Evolutionary conservation across 495 filamentous ascomycete genomes (phyloP).

Genomic region (Tricharina praecox): DNA sequence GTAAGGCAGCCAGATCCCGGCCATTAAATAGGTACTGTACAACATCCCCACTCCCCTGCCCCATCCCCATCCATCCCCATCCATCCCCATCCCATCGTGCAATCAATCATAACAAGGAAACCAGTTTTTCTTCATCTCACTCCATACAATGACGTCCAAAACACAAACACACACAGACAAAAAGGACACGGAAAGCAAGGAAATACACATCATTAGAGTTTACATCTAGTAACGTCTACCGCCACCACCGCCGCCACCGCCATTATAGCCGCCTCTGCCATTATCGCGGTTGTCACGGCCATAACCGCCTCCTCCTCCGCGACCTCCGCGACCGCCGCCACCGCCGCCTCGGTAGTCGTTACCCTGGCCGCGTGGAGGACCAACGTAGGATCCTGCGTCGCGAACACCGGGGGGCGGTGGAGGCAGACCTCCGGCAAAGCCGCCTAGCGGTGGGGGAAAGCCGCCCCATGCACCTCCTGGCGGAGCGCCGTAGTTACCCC

Average conservation of each 20-base stretch:
- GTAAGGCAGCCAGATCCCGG: no score
- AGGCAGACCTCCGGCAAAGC: slow-evolving; percentile 31
- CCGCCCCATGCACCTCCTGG: neutral
- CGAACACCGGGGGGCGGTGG: slow-evolving; percentile 32
- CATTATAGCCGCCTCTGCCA: neutral
- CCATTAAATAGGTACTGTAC: no score
- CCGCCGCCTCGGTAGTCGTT: neutral
- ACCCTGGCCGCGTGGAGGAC: neutral
- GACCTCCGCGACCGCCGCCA: slow-evolving; percentile 18
- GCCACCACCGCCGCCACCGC: slow-evolving; percentile 1
- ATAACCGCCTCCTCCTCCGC: slow-evolving; percentile 4
- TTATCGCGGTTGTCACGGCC: neutral
- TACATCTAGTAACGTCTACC: slow-evolving; percentile 1
- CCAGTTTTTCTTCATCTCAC: no score
- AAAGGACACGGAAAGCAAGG: no score
- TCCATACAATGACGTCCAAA: no score
- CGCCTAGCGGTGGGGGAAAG: slow-evolving; percentile 29
- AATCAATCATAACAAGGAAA: no score
- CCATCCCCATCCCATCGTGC: no score
- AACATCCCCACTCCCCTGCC: no score
- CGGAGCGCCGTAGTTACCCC: neutral
- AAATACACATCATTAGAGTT: no score
- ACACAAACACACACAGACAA: no score
- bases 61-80: no score
- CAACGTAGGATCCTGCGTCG: slow-evolving; percentile 7